Evolutionary conservation across 345 rosid species (phyloP).

Genomic region (Corymbia maculata): DNA sequence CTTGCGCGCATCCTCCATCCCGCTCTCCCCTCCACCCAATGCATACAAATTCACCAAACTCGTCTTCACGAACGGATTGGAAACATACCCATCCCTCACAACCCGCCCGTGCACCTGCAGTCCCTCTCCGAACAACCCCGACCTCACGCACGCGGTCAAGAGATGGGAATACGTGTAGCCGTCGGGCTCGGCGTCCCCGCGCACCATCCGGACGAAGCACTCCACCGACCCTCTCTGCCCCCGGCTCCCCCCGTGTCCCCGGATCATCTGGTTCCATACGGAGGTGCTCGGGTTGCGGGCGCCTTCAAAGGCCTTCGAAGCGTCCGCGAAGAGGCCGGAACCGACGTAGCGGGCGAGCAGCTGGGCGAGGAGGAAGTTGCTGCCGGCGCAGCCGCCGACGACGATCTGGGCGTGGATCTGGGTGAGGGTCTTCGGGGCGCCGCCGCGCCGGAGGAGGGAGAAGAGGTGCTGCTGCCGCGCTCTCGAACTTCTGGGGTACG

Average conservation of each 20-base stretch:
- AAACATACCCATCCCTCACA: constrained; percentile 21
- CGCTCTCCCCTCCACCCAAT: not conserved
- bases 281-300: constrained; percentile 22
- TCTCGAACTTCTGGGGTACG: constrained; percentile 10
- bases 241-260: constrained; percentile 20
- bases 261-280: constrained; percentile 46
- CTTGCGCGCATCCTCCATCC: constrained; percentile 21
- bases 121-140: constrained; percentile 24
- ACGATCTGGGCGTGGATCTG: constrained; percentile 50
- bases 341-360: constrained; percentile 30
- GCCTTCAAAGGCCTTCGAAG: constrained; percentile 11
- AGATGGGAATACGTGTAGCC: constrained; percentile 39
- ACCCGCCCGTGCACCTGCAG: constrained; percentile 38
- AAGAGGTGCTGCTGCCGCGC: constrained; percentile 24
- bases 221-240: constrained; percentile 11
- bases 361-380: constrained; percentile 31
- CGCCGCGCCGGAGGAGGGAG: constrained; percentile 11
- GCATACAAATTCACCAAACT: constrained; percentile 40
- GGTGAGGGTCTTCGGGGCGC: constrained; percentile 10
- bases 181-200: constrained; percentile 14
- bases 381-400: constrained; percentile 20
- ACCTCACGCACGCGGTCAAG: constrained; percentile 28
- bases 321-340: constrained; percentile 23
- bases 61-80: constrained; percentile 26
- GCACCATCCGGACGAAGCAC: constrained; percentile 27